Evolutionary conservation across 2,329 filamentous ascomycete species (phyloP), one percentile per base, ranked within the genome.

Genomic region (Didymosphaeria variabile): DNA sequence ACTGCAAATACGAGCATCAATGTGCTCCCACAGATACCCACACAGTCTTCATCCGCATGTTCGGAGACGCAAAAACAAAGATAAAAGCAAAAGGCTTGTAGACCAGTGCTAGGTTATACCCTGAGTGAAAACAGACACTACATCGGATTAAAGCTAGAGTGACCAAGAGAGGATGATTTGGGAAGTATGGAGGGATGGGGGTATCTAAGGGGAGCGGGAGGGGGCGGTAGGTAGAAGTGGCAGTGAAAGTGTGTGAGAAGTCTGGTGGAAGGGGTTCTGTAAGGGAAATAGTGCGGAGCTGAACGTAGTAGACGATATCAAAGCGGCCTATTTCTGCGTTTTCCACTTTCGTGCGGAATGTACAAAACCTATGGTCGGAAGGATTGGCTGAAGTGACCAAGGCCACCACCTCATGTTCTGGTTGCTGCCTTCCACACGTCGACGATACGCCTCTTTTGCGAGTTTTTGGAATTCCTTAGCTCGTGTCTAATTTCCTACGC

Each of bases 81-180:
- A 34, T 42, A 52, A 52, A 56, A 46, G n/a, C n/a, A 19, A 7
- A 42, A 26, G 31, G 55, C 53, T 52, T 40, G 40, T 57, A 34
- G 36, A 29, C 58, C 53, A 50, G 21, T 49, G 40, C 19, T 21
- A 60, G 58, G 58, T 51, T 38, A 46, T 56, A 60, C 52, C 58
- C 58, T 60, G 21, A 21, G 45, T 23, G 55, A 56, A 44, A 56
- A 60, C 46, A 60, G 52, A 60, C 55, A 60, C 58, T 60, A 60
- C 45, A 60, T 60, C 52, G 42, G 52, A 52, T 56, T 36, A 56
- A 55, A 60, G 58, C 58, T 52, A 51, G 44, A 56, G 19, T 60
- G 45, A 45, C 52, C 56, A 60, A 60, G 52, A 60, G 58, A 60
- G 45, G 58, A 60, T 52, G 31, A 15, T 46, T 42, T 38, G 19